phyloP scores from a whole-genome alignment of 2,329 filamentous ascomycete genomes.

The Talaromyces pinophilus region DNA sequence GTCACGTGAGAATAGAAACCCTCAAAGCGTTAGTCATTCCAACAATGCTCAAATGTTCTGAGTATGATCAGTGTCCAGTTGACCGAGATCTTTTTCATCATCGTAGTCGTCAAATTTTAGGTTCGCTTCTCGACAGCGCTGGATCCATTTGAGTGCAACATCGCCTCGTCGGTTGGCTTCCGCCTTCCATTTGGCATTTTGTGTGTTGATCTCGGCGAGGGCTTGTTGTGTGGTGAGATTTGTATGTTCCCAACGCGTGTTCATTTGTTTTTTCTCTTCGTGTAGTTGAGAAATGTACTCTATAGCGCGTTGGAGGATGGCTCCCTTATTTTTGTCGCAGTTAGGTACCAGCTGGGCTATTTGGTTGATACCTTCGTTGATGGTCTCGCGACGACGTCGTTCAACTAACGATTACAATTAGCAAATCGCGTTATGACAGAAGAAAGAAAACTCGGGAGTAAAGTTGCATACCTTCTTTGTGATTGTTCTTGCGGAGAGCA shows the following conservation, averaged over 20 bases:
- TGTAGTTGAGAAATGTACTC: slow-evolving; percentile 86
- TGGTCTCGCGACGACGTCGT: slow-evolving; percentile 92
- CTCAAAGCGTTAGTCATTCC: background rate
- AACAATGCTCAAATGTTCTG: slow-evolving; percentile 14
- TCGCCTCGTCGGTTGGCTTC: slow-evolving; percentile 87
- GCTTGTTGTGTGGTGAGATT: slow-evolving; percentile 49
- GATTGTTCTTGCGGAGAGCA: slow-evolving; percentile 93
- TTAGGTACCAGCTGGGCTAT: slow-evolving; percentile 95
- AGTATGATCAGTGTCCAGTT: slow-evolving; percentile 39
- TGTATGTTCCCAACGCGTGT: slow-evolving; percentile 45
- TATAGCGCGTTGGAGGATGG: slow-evolving; percentile 88
- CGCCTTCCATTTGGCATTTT: slow-evolving; percentile 92
- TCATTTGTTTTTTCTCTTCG: slow-evolving; percentile 47
- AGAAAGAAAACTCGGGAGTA: background rate
- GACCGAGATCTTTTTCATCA: slow-evolving; percentile 44
- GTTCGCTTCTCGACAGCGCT: slow-evolving; percentile 50
- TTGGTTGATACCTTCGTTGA: slow-evolving; percentile 98
- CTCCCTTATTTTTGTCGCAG: slow-evolving; percentile 98
- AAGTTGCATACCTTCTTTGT: slow-evolving; percentile 83
- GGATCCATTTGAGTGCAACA: slow-evolving; percentile 54
- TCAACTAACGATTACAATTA: slow-evolving; percentile 64
- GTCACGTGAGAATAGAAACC: slow-evolving; percentile 8
- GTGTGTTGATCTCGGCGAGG: slow-evolving; percentile 82
- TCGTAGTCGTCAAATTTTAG: slow-evolving; percentile 53
- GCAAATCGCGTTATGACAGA: slow-evolving; percentile 25